These are phyloP conservation scores for Debaryomyces fabryi DNA, from an alignment of 1,139 yeast species.

Conservation along the genomic window DNA sequence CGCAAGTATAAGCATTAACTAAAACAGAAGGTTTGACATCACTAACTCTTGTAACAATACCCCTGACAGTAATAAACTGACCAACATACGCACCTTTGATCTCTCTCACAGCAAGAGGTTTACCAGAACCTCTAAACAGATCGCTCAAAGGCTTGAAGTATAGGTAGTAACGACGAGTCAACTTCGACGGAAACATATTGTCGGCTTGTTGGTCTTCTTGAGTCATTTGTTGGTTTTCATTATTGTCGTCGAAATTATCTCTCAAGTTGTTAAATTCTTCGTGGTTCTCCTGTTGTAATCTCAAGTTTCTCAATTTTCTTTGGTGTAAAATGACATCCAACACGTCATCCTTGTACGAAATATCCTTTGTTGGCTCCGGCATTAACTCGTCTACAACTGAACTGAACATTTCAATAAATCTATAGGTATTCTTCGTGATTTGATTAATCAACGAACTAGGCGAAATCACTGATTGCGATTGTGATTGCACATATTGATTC, in stretches of 20 bases:
- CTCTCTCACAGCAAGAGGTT: constrained; percentile 84
- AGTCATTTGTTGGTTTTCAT: constrained; percentile 15
- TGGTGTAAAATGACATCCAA: constrained; percentile 91
- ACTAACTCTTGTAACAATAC: constrained; percentile 92
- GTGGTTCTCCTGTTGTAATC: constrained; percentile 67
- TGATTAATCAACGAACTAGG: constrained; percentile 47
- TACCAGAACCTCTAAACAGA: constrained; percentile 41
- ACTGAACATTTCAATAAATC: constrained; percentile 78
- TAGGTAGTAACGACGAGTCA: constrained; percentile 82
- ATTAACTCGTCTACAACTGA: constrained; percentile 74
- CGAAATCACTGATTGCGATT: constrained; percentile 17
- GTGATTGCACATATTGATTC: constrained; percentile 34
- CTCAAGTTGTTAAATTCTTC: constrained; percentile 51
- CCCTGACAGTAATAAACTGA: constrained; percentile 84
- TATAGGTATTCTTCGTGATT: constrained; percentile 72
- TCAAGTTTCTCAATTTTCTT: constrained; percentile 77
- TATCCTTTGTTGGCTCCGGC: constrained; percentile 80
- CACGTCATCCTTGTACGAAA: constrained; percentile 84
- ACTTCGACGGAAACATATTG: constrained; percentile 75
- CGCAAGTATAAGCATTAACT: constrained; percentile 96
- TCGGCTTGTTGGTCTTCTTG: constrained; percentile 28
- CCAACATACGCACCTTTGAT: constrained; percentile 86
- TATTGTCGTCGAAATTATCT: constrained; percentile 29
- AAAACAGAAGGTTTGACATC: constrained; percentile 93
- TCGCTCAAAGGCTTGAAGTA: constrained; percentile 80